Percentiles rank a stretch among this genome's conserved stretches.
Evolutionary conservation across 371 early-diverging fungal species (phyloP).

Genomic region (Mucor saturninus): DNA sequence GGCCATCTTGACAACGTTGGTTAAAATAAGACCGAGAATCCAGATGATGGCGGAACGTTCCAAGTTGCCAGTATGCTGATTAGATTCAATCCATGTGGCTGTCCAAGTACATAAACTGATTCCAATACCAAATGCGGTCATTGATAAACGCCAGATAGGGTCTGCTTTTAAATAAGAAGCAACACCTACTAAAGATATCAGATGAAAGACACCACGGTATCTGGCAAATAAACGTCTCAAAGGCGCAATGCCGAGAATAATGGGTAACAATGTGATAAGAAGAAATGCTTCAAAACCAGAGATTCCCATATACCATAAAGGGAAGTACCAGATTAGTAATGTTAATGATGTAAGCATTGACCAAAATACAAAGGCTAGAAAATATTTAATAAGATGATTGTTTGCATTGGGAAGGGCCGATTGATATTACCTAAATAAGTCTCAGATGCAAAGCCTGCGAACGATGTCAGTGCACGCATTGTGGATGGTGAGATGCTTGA

Average conservation of each 20-base stretch:
- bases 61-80: conserved; percentile 55
- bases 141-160: conserved; percentile 65
- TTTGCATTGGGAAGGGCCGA: not conserved
- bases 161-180: conserved; percentile 61
- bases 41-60: conserved; percentile 69
- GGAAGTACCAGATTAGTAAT: conserved; percentile 80
- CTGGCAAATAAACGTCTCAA: conserved; percentile 60
- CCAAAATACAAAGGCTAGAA: conserved; percentile 78
- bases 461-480: conserved; percentile 26
- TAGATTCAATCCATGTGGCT: conserved; percentile 63
- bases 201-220: conserved; percentile 64
- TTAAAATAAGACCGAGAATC: conserved; percentile 70
- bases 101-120: conserved; percentile 64
- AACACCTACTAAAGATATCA: conserved; percentile 67
- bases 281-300: conserved; percentile 81
- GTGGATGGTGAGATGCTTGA: conserved; percentile 45
- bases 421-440: conserved; percentile 59
- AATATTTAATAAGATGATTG: not conserved
- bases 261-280: conserved; percentile 64
- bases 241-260: conserved; percentile 65
- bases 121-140: conserved; percentile 65
- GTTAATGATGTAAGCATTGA: conserved; percentile 78
- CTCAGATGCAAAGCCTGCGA: conserved; percentile 53
- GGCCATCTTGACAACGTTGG: conserved; percentile 73
- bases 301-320: conserved; percentile 86